Evolutionary conservation across 768 basidiomycete genomes (phyloP).

Genomic region (Mycena polygramma): DNA sequence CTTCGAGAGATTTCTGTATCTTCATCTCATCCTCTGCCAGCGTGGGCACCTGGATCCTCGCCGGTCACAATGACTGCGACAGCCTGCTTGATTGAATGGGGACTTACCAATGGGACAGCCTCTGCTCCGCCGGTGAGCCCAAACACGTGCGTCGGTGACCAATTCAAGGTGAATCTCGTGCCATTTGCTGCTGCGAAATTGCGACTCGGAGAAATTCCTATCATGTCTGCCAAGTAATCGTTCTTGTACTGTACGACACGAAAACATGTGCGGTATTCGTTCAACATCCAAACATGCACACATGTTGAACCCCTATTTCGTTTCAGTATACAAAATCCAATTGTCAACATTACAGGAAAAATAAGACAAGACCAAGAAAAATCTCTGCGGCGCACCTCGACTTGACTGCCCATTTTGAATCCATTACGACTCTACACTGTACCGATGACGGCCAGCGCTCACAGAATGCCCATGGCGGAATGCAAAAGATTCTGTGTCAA

Average conservation of each 20-base stretch:
- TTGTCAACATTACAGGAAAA: too few species aligned
- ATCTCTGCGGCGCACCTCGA: too few species aligned
- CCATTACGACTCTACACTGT: too few species aligned
- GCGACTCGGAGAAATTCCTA: slow-evolving; percentile 56
- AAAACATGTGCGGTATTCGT: too few species aligned
- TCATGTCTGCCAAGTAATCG: slow-evolving; percentile 40
- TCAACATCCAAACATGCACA: background rate
- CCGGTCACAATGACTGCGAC: slow-evolving; percentile 56
- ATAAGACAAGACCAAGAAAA: too few species aligned
- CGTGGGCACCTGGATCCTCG: slow-evolving; percentile 40
- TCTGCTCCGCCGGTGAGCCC: slow-evolving; percentile 53
- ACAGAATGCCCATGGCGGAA: too few species aligned
- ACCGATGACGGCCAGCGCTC: too few species aligned
- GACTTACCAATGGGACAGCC: slow-evolving; percentile 48
- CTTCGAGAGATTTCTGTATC: too few species aligned
- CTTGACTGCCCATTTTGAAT: too few species aligned
- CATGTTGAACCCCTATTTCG: background rate
- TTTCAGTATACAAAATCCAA: too few species aligned
- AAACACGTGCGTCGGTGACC: slow-evolving; percentile 47
- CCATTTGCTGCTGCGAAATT: slow-evolving; percentile 57
- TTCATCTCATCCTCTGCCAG: background rate
- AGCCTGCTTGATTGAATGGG: slow-evolving; percentile 56
- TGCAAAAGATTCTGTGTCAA: too few species aligned
- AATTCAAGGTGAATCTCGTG: slow-evolving; percentile 52
- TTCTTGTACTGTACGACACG: background rate